phyloP scores from a whole-genome alignment of 306 rosid genomes.

The Vigna angularis region DNA sequence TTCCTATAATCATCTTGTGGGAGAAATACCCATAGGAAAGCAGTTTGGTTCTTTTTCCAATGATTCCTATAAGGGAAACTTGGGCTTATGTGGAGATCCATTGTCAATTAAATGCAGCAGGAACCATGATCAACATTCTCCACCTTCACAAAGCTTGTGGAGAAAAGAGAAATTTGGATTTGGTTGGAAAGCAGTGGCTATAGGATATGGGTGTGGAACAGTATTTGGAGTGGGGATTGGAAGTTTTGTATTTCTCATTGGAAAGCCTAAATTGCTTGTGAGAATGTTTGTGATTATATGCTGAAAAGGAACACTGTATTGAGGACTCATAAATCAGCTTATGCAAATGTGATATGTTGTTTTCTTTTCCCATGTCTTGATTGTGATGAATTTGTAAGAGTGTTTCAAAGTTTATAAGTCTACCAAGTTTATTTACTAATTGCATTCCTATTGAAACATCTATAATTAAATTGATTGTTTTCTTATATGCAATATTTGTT shows the following conservation, averaged over 20 bases:
- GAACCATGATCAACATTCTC: not conserved
- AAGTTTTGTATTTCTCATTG: not conserved
- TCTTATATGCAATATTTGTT: too few species aligned
- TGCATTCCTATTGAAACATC: too few species aligned
- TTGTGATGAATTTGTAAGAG: not conserved
- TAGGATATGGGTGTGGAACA: conserved; percentile 53
- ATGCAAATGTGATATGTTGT: not conserved
- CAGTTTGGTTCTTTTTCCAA: conserved; percentile 35
- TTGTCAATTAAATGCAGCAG: conserved; percentile 27
- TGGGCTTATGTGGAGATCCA: conserved; percentile 30
- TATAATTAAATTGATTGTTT: too few species aligned
- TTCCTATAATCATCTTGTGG: conserved; percentile 46
- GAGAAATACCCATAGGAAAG: conserved; percentile 38
- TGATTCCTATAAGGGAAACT: conserved; percentile 47
- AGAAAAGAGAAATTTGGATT: conserved; percentile 26
- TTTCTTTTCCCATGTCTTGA: not conserved
- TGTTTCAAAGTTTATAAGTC: not conserved
- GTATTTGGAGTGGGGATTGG: conserved; percentile 23
- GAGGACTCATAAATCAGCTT: not conserved
- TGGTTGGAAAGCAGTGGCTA: conserved; percentile 47
- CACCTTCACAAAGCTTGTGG: not conserved
- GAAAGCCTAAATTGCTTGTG: conserved; percentile 32
- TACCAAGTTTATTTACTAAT: too few species aligned
- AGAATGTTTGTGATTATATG: not conserved
- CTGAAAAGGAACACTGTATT: too few species aligned